Percentiles rank a stretch among this genome's conserved stretches.
Conservation (phyloP, 2,329 filamentous ascomycete species). For the Colletotrichum abscissum region DNA sequence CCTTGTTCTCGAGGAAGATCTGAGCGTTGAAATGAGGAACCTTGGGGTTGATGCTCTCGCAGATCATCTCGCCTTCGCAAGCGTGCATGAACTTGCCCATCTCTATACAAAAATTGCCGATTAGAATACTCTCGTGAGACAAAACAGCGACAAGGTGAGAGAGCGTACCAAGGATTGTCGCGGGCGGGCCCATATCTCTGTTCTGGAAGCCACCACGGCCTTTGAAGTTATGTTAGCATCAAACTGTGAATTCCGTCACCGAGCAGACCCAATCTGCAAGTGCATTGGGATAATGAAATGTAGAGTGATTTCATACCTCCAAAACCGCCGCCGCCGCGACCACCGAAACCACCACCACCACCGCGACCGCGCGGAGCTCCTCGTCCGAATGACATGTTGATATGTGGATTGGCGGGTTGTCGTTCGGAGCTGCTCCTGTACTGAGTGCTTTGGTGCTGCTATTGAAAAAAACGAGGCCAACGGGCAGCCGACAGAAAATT, state of each 20-base stretch:
- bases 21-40: slow-evolving; percentile 99
- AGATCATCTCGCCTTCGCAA: slow-evolving; percentile 97
- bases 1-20: slow-evolving; percentile 99
- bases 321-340: slow-evolving; percentile 31
- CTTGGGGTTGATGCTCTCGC: slow-evolving; percentile 94
- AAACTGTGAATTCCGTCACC: neutral
- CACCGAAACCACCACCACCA: slow-evolving; percentile 37
- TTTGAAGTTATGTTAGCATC: slow-evolving; percentile 17
- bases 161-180: slow-evolving; percentile 35
- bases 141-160: neutral
- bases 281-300: neutral
- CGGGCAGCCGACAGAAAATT: slow-evolving; percentile 33
- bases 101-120: slow-evolving; percentile 61
- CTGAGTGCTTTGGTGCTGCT: slow-evolving; percentile 17
- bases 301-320: slow-evolving; percentile 8
- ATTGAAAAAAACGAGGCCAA: slow-evolving; percentile 16
- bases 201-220: slow-evolving; percentile 37
- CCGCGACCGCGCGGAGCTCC: slow-evolving; percentile 37
- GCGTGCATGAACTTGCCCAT: slow-evolving; percentile 96
- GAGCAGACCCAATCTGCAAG: neutral
- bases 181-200: slow-evolving; percentile 36
- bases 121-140: neutral
- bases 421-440: slow-evolving; percentile 31
- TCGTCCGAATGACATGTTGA: slow-evolving; percentile 37
- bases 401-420: slow-evolving; percentile 18